phyloP scores from a whole-genome alignment of 2,329 filamentous ascomycete species.

The Fusarium sp. region DNA sequence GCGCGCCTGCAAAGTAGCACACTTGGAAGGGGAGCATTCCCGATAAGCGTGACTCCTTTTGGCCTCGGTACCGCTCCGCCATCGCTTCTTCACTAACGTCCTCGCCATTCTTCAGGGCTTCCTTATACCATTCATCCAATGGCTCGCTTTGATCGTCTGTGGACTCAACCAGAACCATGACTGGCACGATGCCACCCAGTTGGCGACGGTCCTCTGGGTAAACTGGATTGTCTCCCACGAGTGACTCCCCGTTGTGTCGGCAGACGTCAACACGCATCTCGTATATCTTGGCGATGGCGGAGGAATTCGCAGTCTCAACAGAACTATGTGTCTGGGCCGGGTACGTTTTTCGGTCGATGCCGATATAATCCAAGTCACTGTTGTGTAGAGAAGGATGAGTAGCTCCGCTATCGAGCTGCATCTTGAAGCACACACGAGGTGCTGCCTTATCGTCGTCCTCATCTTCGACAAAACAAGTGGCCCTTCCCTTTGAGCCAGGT shows the following conservation, averaged over 20 bases:
- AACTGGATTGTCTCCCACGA: conserved; percentile 45
- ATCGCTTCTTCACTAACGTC: conserved; percentile 38
- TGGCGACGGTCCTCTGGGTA: conserved; percentile 44
- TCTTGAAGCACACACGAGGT: conserved; percentile 43
- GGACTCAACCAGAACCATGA: conserved; percentile 37
- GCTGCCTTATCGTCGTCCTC: conserved; percentile 35
- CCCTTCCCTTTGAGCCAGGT: background rate
- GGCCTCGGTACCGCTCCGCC: conserved; percentile 28
- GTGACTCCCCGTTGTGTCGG: conserved; percentile 43
- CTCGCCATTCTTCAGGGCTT: conserved; percentile 23
- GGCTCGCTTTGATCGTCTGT: conserved; percentile 22
- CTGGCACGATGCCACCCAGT: conserved; percentile 46
- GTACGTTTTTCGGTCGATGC: conserved; percentile 40
- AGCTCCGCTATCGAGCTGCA: conserved; percentile 49
- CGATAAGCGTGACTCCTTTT: conserved; percentile 40
- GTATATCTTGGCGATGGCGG: conserved; percentile 30
- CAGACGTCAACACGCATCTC: conserved; percentile 49
- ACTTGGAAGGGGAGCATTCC: conserved; percentile 49
- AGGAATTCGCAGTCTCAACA: conserved; percentile 37
- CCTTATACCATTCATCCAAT: conserved; percentile 16
- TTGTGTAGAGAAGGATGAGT: conserved; percentile 41
- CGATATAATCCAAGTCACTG: conserved; percentile 39
- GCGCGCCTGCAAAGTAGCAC: conserved; percentile 44
- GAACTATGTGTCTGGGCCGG: conserved; percentile 39
- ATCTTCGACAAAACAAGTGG: conserved; percentile 27